These are phyloP conservation scores for Ambrosia hybrid DNA, from an alignment of 140 eudicot species.

Conservation along the genomic window DNA sequence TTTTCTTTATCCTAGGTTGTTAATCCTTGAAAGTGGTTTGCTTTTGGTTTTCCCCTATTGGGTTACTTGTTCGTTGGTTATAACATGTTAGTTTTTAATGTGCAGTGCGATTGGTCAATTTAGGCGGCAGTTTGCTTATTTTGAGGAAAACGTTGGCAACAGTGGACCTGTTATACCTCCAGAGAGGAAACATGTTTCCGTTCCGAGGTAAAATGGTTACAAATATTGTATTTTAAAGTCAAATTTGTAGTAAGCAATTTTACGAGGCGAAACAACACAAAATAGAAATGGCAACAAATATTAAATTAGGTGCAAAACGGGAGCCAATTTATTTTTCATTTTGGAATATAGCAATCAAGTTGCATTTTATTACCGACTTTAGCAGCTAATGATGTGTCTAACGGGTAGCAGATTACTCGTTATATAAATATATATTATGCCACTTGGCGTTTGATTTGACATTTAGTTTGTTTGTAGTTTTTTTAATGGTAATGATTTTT, in stretches of 20 bases:
- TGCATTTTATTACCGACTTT: too few relatives aligned
- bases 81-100: conserved; percentile 14
- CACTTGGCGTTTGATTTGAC: background rate
- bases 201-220: conserved; percentile 58
- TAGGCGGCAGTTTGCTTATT: conserved; percentile 81
- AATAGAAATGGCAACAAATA: too few relatives aligned
- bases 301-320: too few relatives aligned
- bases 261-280: too few relatives aligned
- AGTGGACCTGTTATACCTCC: conserved; percentile 63
- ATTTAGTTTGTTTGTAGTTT: too few relatives aligned
- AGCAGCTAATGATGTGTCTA: too few relatives aligned
- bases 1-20: conserved; percentile 81
- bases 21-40: background rate
- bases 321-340: background rate
- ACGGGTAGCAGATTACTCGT: too few relatives aligned
- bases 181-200: conserved; percentile 76
- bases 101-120: conserved; percentile 86
- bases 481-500: background rate
- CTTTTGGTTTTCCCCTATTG: background rate
- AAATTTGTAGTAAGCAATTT: background rate
- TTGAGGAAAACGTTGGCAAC: conserved; percentile 76
- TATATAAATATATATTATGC: background rate
- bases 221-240: background rate
- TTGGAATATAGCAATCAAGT: too few relatives aligned
- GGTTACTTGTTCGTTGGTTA: background rate